Evolutionary conservation across 495 filamentous ascomycete species (phyloP), one percentile per base, ranked within the genome.

Genomic region (Xylona heveae): DNA sequence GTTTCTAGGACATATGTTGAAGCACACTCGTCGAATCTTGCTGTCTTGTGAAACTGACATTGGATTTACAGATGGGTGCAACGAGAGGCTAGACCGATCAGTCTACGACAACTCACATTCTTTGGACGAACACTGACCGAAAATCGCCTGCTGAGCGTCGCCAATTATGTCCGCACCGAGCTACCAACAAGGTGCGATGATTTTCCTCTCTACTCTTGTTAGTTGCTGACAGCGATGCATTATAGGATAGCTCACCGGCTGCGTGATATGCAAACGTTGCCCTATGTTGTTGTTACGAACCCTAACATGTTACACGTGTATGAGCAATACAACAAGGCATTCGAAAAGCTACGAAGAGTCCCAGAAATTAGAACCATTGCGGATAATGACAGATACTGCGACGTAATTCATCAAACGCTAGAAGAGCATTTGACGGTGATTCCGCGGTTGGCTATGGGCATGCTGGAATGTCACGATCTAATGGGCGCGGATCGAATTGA

Each of bases 271-370:
- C 90, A 99, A 55, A 83, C 76, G 35, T 58, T 99, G 26, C 88
- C 88, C 13, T 99, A 92, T 44, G 81, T 90, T 8, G 85, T 94
- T 20, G 78, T 95, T 12, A 81, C 81, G n/a, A 99, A 99, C 45
- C 69, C 70, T 7, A 78, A 95, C 46, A 72, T 99, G 34, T 81
- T 75, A 38, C 71, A 85, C 37, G 90, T 95, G 9, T 95, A 95
- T 56, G 84, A 95, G 47, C 61, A 94, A 4, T 99, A 99, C 57
- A 91, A 92, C 54, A 71, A 71, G 40, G 88, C 88, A 14, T 99
- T 99, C 41, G 90, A 99, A 41, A 71, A 59, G 33, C 72, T 93
- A 31, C 76, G 88, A 17, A 70, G 74, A 30, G 61, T 95, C 14
- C 69, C 68, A 16, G 80, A 93, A 41, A 74, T 95, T 37, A 74